Percentiles rank a stretch among this genome's conserved stretches.
These are phyloP conservation scores for Cordyceps cateniannulata DNA, from an alignment of 2,329 filamentous ascomycete species.

Conservation along the genomic window DNA sequence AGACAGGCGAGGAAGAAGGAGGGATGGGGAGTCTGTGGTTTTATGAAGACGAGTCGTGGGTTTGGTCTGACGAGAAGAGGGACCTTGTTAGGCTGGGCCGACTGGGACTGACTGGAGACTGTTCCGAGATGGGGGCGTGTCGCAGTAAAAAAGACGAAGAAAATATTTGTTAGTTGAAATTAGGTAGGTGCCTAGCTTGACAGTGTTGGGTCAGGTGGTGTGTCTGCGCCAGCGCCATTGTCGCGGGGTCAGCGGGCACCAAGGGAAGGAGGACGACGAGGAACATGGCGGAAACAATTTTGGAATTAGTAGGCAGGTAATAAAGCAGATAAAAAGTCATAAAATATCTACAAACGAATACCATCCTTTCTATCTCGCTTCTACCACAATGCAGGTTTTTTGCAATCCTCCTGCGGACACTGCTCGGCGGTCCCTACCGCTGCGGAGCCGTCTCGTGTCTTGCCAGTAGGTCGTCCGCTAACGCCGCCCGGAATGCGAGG, in stretches of 20 bases:
- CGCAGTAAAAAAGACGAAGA: neutral
- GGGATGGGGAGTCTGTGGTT: neutral
- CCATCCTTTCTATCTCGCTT: too few species aligned
- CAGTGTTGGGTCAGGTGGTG: neutral
- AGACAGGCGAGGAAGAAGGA: neutral
- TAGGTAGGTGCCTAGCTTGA: neutral
- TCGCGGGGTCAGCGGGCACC: neutral
- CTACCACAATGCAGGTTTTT: too few species aligned
- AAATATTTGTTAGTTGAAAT: neutral
- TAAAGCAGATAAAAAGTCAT: too few species aligned
- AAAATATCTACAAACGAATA: too few species aligned
- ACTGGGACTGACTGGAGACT: neutral
- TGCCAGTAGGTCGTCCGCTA: neutral
- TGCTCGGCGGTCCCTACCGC: too few species aligned
- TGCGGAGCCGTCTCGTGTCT: too few species aligned
- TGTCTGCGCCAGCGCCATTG: neutral
- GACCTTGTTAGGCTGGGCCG: neutral
- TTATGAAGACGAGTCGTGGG: slow-evolving; percentile 12
- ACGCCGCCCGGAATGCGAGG: neutral
- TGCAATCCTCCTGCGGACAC: too few species aligned
- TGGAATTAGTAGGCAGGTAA: neutral
- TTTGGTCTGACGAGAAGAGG: neutral
- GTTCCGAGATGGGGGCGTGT: neutral
- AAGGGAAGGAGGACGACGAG: neutral
- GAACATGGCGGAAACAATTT: neutral